Base-by-base conservation (phyloP, 1,139 yeast genomes). In the Blastobotrys persicus region DNA sequence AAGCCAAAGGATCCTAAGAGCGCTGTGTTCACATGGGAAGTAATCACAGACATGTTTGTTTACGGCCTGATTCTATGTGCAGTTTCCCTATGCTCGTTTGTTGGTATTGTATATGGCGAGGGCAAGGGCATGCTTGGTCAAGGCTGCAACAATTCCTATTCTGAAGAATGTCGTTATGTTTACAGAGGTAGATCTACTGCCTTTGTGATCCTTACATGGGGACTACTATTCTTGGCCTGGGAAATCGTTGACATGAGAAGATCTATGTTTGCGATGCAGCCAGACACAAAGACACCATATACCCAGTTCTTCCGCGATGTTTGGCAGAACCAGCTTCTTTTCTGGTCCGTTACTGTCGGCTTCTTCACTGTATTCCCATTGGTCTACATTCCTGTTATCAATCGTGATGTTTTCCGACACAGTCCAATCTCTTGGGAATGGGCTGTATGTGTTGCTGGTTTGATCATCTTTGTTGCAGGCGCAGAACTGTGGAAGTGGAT, bases 151-250 rank as follows among this genome's bases (percentile, higher is more conserved):
- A 67, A 70, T 42, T 60, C 64, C 9, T 73, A 69, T 55, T 67
- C 67, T 49, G 74, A 67, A 2, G 45, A 70, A 1, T 89, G 96
- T 70, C 63, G 70, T 44, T 71, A 76, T 56, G 96, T 89, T 4
- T 88, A 83, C 71, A 74, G 80, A 60, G 91, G 92, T 2, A 80
- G 97, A 64, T 81, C 96, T 1, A 80, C 87, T 2, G 78, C 94
- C 0, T 89, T 89, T 71, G 88, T 86, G 2, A 81, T 83, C 4
- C 83, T 89, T 84, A 88, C 96, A 0, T 89, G 96, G 96, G 80
- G 94, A 71, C 85, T 95, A 2, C 77, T 89, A 54, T 69, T 89
- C 26, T 73, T 88, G 50, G 96, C 96, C 1, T 88, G 95, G 95
- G 96, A 88, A 69, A 89, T 91, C 62, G 77, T 88, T 52, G 94